Conservation (phyloP, 345 rosid species). For the Leavenworthia alabamica region DNA sequence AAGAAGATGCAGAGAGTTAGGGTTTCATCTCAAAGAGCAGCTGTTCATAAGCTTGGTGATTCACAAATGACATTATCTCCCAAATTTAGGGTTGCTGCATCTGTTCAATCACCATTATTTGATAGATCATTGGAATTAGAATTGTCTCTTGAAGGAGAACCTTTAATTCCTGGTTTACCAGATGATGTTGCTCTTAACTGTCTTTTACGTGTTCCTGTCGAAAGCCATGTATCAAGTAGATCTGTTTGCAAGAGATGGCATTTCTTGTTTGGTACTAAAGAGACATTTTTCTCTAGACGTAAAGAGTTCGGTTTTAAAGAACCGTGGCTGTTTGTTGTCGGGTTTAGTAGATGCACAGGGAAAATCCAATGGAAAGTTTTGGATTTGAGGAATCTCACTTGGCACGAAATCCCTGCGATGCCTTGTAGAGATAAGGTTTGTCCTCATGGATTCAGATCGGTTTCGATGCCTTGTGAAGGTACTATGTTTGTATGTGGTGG, state of each 20-base stretch:
- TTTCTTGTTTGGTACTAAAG: slow-evolving; percentile 57
- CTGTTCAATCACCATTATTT: slow-evolving; percentile 45
- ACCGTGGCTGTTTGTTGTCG: slow-evolving; percentile 80
- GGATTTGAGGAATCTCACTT: slow-evolving; percentile 56
- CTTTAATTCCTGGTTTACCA: slow-evolving; percentile 80
- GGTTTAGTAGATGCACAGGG: slow-evolving; percentile 67
- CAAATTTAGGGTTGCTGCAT: slow-evolving; percentile 60
- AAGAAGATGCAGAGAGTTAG: slow-evolving; percentile 77
- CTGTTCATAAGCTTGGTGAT: slow-evolving; percentile 84
- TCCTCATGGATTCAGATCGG: slow-evolving; percentile 69
- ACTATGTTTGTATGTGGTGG: slow-evolving; percentile 82
- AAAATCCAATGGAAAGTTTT: slow-evolving; percentile 80
- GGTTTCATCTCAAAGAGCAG: slow-evolving; percentile 65
- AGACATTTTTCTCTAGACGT: slow-evolving; percentile 56
- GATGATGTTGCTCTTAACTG: slow-evolving; percentile 79
- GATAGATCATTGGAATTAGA: slow-evolving; percentile 50
- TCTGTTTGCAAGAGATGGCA: slow-evolving; percentile 82
- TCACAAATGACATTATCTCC: slow-evolving; percentile 81
- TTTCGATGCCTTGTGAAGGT: slow-evolving; percentile 51
- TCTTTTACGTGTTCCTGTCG: slow-evolving; percentile 66
- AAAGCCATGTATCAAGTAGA: slow-evolving; percentile 55
- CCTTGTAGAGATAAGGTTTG: slow-evolving; percentile 77
- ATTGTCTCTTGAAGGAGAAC: slow-evolving; percentile 44
- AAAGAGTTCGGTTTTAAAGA: slow-evolving; percentile 66
- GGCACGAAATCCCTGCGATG: slow-evolving; percentile 83